phyloP scores from a whole-genome alignment of 148 eudicot species.

The Fallopia convolvulus region DNA sequence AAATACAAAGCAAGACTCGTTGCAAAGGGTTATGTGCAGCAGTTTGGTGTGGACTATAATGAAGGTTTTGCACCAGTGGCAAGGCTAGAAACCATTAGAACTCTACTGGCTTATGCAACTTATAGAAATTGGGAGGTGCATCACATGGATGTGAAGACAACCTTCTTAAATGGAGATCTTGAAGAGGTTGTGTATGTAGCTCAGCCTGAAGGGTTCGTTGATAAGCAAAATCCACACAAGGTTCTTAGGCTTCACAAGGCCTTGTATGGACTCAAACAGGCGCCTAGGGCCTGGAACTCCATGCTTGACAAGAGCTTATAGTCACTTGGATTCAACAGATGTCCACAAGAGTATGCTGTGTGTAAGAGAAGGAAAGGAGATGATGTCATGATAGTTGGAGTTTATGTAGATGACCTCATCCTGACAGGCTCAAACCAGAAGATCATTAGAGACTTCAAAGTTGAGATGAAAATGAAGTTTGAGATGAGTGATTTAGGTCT shows the following conservation, averaged over 20 bases:
- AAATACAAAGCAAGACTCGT: too few species aligned
- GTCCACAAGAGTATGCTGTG: not conserved
- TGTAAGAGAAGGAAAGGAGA: not conserved
- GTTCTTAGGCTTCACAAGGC: not conserved
- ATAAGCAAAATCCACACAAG: not conserved
- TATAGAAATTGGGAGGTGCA: too few species aligned
- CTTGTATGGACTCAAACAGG: constrained; percentile 3
- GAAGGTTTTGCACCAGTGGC: too few species aligned
- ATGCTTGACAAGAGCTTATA: not conserved
- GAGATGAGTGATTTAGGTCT: constrained; percentile 1
- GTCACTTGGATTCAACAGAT: not conserved
- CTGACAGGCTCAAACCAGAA: not conserved
- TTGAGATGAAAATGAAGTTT: not conserved
- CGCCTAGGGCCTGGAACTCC: constrained; percentile 6
- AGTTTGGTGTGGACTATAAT: too few species aligned
- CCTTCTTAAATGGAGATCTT: not conserved
- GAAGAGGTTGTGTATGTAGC: not conserved
- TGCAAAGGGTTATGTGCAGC: too few species aligned
- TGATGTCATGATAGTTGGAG: not conserved
- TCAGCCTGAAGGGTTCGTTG: constrained; percentile 9
- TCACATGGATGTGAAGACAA: too few species aligned
- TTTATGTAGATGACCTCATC: constrained; percentile 10
- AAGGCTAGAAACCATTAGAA: too few species aligned
- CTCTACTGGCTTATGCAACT: too few species aligned
- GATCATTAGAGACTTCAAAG: not conserved